Base-by-base conservation (phyloP, 2,329 filamentous ascomycete species). In the Hymenoscyphus occultus region DNA sequence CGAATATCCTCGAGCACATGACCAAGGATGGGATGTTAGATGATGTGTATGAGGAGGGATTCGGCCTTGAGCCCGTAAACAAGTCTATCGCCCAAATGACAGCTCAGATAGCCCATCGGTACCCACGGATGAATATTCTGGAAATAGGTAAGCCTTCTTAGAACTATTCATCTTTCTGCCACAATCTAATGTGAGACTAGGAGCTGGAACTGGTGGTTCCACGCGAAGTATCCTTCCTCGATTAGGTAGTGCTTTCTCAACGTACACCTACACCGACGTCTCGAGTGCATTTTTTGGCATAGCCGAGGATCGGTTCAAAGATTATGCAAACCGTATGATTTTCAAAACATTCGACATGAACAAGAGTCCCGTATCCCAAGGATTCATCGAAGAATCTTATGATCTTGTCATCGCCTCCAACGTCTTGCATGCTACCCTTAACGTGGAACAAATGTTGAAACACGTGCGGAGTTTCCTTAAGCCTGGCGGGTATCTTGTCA, bases 291-390 rank as follows among this genome's bases (percentile, higher is more conserved):
- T 78, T 65, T 79, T 79, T 60, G 73, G 70, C 56, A 64, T 65
- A 9, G 76, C 77, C 3, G 69, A 71, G 61, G 48, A 65, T 22
- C 60, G 66, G 39, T 67, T 66, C 42, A 39, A 60, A n/a, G 60
- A 56, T 12, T 64, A 63, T 45, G 69, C 72, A 31, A 22, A 22
- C 28, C 66, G 69, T 35, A 72, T 78, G 64, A 67, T 68, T 12
- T 78, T 72, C 68, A 70, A 69, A 62, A 71, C 71, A 14, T 71
- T 78, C 2, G 74, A 79, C 64, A 74, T 78, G 35, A 71, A 73
- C 57, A 65, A 71, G 28, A 72, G 75, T 31, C 74, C 74, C 1
- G 59, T 59, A 0, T 60, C 62, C 5, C 77, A 79, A 64, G 77
- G 77, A 16, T 78, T 76, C 48, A 72, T 74, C 22, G 71, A 67